Evolutionary conservation across 208 protist genomes (phyloP).

Genomic region (Leishmania arabica): DNA sequence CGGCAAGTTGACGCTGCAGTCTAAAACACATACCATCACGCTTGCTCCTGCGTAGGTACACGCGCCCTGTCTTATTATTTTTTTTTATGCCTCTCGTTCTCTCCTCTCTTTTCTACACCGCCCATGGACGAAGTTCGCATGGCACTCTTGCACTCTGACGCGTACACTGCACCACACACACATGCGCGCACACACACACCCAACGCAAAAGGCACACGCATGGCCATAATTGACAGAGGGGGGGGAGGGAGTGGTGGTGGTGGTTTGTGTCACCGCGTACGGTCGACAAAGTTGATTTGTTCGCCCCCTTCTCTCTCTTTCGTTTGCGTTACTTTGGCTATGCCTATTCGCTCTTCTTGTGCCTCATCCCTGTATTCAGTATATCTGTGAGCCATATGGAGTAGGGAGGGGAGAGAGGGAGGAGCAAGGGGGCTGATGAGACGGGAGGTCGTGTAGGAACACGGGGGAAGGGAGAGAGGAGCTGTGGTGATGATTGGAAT

Average conservation of each 20-base stretch:
- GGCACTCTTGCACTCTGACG: no score
- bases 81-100: background rate
- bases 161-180: no score
- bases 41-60: conserved; percentile 20
- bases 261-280: background rate
- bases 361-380: background rate
- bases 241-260: no score
- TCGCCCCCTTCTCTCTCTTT: background rate
- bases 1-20: conserved; percentile 29
- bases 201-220: no score
- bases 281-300: background rate
- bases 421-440: background rate
- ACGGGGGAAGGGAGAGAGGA: no score
- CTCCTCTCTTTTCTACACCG: background rate
- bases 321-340: conserved; percentile 6
- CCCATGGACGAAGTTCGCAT: no score
- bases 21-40: conserved; percentile 26
- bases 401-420: background rate
- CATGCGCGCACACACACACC: no score
- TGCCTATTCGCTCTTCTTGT: background rate
- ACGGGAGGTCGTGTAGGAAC: background rate
- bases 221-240: no score
- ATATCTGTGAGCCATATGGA: background rate
- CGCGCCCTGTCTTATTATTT: background rate
- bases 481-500: background rate